Evolutionary conservation across 1,284 basidiomycete genomes (phyloP).

Genomic region (Ceratobasidium sp.): DNA sequence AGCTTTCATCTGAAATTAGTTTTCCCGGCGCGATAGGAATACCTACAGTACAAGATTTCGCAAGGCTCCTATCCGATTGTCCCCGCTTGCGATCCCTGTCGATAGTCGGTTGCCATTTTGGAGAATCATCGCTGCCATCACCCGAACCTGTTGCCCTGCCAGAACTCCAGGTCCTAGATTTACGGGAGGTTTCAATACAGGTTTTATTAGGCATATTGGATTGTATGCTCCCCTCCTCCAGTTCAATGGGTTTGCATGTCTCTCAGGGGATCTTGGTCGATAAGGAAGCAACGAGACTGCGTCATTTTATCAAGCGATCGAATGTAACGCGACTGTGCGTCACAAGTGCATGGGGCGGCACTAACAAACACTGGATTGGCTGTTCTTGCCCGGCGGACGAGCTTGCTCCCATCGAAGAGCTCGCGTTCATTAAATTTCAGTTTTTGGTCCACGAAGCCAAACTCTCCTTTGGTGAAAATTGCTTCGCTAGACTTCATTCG

Average conservation of each 20-base stretch:
- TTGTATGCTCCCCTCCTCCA: neutral
- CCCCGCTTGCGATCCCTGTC: neutral
- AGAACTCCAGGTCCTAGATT: neutral
- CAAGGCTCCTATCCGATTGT: neutral
- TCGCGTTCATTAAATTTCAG: neutral
- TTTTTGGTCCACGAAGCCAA: neutral
- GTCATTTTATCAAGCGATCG: neutral
- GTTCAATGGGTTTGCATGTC: neutral
- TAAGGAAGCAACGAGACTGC: neutral
- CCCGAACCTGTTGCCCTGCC: neutral
- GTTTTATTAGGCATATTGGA: neutral
- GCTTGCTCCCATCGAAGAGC: neutral
- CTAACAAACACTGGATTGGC: neutral
- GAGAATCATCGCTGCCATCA: neutral
- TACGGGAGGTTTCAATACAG: neutral
- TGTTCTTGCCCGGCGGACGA: neutral
- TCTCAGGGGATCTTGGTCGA: neutral
- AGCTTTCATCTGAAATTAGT: neutral
- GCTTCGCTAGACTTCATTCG: neutral
- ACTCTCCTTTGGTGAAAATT: neutral
- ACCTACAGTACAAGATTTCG: too few species aligned
- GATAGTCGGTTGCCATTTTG: neutral
- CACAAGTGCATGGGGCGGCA: too few species aligned
- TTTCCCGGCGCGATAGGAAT: neutral
- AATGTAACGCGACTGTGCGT: neutral